Conservation (phyloP, 306 rosid genomes). For the Boehmeria nivea region DNA sequence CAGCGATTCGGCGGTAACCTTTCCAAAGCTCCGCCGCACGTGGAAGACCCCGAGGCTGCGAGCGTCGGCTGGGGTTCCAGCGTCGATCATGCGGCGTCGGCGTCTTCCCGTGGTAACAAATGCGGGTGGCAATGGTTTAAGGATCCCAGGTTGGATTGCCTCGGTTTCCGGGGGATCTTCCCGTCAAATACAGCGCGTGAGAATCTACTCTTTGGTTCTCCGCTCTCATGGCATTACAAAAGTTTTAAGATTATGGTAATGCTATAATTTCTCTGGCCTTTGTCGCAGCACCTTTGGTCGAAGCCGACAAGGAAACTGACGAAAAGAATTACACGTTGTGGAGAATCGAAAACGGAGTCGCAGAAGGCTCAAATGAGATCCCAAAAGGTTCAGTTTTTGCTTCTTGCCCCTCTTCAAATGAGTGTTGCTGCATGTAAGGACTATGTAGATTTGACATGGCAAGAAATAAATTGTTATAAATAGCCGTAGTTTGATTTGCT, state of each 20-base stretch:
- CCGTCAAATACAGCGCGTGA: conserved; percentile 63
- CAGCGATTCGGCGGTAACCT: conserved; percentile 62
- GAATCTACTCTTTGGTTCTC: conserved; percentile 23
- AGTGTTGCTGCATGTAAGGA: too few relatives aligned
- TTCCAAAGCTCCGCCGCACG: conserved; percentile 30
- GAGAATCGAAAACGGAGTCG: conserved; percentile 80
- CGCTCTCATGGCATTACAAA: too few relatives aligned
- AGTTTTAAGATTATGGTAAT: too few relatives aligned
- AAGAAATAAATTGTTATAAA: too few relatives aligned
- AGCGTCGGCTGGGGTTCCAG: conserved; percentile 88
- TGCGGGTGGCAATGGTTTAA: conserved; percentile 85
- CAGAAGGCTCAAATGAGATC: conserved; percentile 89
- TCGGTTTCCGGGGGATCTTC: conserved; percentile 91
- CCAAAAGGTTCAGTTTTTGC: conserved; percentile 56
- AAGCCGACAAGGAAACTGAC: conserved; percentile 70
- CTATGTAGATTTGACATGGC: too few relatives aligned
- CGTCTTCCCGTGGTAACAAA: conserved; percentile 50
- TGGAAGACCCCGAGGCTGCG: conserved; percentile 75
- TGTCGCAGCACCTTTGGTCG: conserved; percentile 77
- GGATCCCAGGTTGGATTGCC: conserved; percentile 79
- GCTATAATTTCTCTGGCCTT: neutral
- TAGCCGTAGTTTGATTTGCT: too few relatives aligned
- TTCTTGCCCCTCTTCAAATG: too few relatives aligned
- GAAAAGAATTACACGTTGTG: conserved; percentile 66
- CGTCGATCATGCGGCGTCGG: conserved; percentile 44